Evolutionary conservation across 2,329 filamentous ascomycete species (phyloP), one percentile per base, ranked within the genome.

Genomic region (Fusarium coffeatum): DNA sequence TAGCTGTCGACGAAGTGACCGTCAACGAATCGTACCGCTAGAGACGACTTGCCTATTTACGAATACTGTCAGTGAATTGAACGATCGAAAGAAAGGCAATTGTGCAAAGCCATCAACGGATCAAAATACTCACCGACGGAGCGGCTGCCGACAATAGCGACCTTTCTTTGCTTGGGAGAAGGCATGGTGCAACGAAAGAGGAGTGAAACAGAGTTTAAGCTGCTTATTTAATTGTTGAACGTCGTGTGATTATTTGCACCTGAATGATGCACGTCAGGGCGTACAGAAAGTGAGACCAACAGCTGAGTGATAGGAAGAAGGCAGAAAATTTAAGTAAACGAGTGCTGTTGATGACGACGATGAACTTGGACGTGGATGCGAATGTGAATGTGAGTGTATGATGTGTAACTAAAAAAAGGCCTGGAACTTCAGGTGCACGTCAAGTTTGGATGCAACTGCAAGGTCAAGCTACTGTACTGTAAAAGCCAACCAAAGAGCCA

Each of bases 1-100:
- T 99, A 99, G 81, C 93, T 97, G 81, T 99, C 96, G 78, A 99
- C 95, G 79, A 99, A 99, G 83, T 97, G 94, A 68, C 94, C 94
- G 80, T 99, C 96, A 78, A 98, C 95, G 78, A 96, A 98, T 79
- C 95, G 95, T 49, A 98, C 96, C 15, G 96, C 97, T 72, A 99
- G 89, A 57, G 95, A 98, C 23, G 94, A 98, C 86, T 99, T 99
- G 81, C 96, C 96, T 98, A 76, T 9, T 30, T 20, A 47, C 42
- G 7, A 53, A 55, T 41, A 15, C 18, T 46, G 56, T 57, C 59
- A 72, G 64, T 32, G 42, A 62, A 59, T 58, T 43, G 28, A 25
- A 25, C 12, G 16, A 23, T 53, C 8, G 11, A 9, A 37, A 15
- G 13, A 23, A 15, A 18, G 34, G 22, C 23, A 25, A 46, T 15